Evolutionary conservation across 306 rosid genomes (phyloP).

Genomic region (Quercus cerris): DNA sequence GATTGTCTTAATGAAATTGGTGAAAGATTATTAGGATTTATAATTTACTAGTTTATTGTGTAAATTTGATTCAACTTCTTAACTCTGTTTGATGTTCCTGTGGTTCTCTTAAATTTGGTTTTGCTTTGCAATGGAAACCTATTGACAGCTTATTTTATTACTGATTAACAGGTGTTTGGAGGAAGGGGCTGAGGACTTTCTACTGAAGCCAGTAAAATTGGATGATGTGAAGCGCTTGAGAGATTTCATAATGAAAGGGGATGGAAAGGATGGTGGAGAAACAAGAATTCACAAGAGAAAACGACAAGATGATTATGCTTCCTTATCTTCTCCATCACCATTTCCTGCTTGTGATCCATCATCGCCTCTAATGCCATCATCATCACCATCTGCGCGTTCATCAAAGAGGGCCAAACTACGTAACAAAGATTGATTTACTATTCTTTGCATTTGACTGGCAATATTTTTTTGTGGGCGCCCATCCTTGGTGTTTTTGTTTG

Average conservation of each 20-base stretch:
- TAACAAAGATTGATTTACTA: constrained; percentile 13
- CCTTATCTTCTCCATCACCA: constrained; percentile 18
- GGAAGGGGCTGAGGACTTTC: constrained; percentile 95
- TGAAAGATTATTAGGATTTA: neutral
- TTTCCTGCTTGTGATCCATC: constrained; percentile 33
- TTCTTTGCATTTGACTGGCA: neutral
- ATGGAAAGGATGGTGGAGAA: constrained; percentile 41
- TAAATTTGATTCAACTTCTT: neutral
- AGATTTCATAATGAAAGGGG: constrained; percentile 62
- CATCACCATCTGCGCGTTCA: constrained; percentile 25
- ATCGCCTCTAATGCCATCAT: constrained; percentile 9
- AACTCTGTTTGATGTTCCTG: neutral
- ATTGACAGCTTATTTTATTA: neutral
- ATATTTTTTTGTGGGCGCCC: constrained; percentile 3
- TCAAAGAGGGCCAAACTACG: constrained; percentile 57
- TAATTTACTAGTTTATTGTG: neutral
- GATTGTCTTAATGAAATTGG: neutral
- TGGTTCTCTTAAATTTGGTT: neutral
- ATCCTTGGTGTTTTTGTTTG: neutral
- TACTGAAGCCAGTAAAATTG: constrained; percentile 82
- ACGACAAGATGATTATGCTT: constrained; percentile 30
- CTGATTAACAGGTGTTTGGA: constrained; percentile 66
- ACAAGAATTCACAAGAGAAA: constrained; percentile 37
- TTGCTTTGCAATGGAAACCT: neutral
- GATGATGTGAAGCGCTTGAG: constrained; percentile 79